These are phyloP conservation scores for Eucalyptus pumila DNA, from an alignment of 345 rosid species.

Conservation along the genomic window DNA sequence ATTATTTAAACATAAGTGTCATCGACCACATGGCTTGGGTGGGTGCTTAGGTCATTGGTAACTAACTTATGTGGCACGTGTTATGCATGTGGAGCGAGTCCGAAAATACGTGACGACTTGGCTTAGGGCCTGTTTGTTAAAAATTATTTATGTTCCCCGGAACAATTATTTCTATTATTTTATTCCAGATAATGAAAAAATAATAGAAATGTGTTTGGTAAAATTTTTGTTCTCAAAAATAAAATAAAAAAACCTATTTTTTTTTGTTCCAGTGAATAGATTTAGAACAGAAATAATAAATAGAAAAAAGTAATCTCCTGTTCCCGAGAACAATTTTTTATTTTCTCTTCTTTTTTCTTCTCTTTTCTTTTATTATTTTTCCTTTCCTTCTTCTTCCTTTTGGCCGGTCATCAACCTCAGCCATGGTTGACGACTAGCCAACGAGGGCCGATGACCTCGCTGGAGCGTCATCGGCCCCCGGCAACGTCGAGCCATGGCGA, in stretches of 20 bases:
- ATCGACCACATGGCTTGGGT: not conserved
- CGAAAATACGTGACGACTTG: not conserved
- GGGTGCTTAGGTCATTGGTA: not conserved
- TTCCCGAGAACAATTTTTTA: fast-evolving
- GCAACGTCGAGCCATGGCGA: fast-evolving
- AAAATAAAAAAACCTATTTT: no score
- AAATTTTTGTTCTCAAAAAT: no score
- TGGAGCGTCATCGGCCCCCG: fast-evolving
- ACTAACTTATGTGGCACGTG: not conserved
- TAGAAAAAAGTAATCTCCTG: no score
- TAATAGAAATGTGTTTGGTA: no score
- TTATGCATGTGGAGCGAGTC: not conserved
- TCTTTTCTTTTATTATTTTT: no score
- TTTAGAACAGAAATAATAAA: no score
- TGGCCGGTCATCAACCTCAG: fast-evolving
- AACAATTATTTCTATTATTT: no score
- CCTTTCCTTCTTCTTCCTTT: no score
- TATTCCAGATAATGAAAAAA: no score
- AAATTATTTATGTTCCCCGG: fast-evolving
- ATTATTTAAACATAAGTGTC: not conserved
- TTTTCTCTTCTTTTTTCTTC: no score
- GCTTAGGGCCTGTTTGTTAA: not conserved
- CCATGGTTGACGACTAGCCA: fast-evolving
- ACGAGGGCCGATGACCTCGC: fast-evolving
- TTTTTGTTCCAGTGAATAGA: fast-evolving